Percentiles rank a stretch among this genome's conserved stretches.
These are phyloP conservation scores for Carallia brachiata DNA, from an alignment of 345 rosid genomes.

Conservation along the genomic window DNA sequence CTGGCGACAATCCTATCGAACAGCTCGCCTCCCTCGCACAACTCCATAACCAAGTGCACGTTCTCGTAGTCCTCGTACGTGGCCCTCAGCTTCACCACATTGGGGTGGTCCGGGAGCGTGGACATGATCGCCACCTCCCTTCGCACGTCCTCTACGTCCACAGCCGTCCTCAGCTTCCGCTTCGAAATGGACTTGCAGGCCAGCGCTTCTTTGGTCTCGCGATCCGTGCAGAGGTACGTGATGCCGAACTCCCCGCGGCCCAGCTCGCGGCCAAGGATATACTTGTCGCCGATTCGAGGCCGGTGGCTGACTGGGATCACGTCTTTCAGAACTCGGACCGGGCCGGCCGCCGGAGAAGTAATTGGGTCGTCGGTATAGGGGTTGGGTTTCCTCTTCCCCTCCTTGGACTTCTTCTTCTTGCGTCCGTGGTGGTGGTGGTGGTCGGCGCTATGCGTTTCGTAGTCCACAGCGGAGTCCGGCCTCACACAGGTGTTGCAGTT, in stretches of 20 bases:
- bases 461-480: constrained; percentile 41
- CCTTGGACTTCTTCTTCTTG: constrained; percentile 36
- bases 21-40: constrained; percentile 95
- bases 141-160: constrained; percentile 88
- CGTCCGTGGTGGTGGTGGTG: constrained; percentile 15
- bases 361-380: constrained; percentile 49
- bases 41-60: constrained; percentile 93
- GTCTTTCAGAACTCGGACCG: constrained; percentile 74
- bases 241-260: constrained; percentile 97
- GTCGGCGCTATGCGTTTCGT: constrained; percentile 12
- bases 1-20: constrained; percentile 95
- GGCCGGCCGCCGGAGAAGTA: constrained; percentile 39
- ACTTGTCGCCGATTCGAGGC: constrained; percentile 78
- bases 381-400: constrained; percentile 46
- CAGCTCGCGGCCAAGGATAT: constrained; percentile 75
- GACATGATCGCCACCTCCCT: constrained; percentile 94
- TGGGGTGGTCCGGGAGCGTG: constrained; percentile 75
- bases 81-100: constrained; percentile 86
- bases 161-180: constrained; percentile 78
- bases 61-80: constrained; percentile 86
- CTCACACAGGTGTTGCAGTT: constrained; percentile 87
- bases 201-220: constrained; percentile 60
- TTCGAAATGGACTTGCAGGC: constrained; percentile 94
- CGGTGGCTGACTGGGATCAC: constrained; percentile 56
- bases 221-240: constrained; percentile 86